Evolutionary conservation across 129 eudicot species (phyloP).

Genomic region (Arctium minus): DNA sequence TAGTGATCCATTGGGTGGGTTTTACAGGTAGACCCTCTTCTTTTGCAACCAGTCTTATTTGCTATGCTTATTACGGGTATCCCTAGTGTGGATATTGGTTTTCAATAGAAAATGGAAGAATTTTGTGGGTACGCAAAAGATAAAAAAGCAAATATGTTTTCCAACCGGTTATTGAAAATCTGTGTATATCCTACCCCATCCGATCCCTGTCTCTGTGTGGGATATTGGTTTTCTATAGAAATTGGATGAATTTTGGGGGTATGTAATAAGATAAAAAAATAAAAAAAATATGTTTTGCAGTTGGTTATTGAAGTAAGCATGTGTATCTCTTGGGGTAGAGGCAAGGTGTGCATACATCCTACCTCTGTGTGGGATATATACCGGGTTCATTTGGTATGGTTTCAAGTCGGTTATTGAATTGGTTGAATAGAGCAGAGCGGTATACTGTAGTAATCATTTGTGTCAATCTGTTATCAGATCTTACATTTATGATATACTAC

Average conservation of each 20-base stretch:
- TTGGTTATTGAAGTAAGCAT: neutral
- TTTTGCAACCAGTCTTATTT: neutral
- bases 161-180: too few species aligned
- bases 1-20: slow-evolving; percentile 93
- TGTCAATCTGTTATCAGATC: neutral
- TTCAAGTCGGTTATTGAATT: too few species aligned
- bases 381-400: too few species aligned
- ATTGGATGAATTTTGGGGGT: too few species aligned
- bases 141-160: neutral
- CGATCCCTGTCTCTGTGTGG: too few species aligned
- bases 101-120: neutral
- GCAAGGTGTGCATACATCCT: too few species aligned
- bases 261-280: too few species aligned
- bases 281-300: neutral
- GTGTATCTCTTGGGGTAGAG: neutral
- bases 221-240: too few species aligned
- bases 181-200: too few species aligned
- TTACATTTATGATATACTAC: neutral
- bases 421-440: too few species aligned
- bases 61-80: neutral
- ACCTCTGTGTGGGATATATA: neutral
- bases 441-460: too few species aligned
- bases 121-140: neutral
- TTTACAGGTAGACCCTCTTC: slow-evolving; percentile 54
- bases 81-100: neutral